Conservation (phyloP, 1,284 basidiomycete species). For the Cutaneotrichosporon spelunceum region DNA sequence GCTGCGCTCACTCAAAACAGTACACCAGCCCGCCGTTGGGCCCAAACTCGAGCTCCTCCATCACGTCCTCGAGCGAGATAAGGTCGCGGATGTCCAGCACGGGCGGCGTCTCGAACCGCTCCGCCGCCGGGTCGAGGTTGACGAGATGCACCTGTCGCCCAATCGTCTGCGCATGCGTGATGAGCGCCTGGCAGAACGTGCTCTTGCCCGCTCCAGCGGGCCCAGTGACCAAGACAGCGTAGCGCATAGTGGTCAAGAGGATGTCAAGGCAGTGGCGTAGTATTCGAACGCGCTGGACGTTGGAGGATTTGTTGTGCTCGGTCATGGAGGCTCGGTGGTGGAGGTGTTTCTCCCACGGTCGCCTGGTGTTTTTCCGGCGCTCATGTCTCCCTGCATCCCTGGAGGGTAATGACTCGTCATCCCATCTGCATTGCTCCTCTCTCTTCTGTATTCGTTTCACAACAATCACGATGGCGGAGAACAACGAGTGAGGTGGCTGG, state of each 20-base stretch:
- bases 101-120: conserved; percentile 89
- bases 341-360: background rate
- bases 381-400: background rate
- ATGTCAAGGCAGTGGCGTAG: background rate
- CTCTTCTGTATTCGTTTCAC: background rate
- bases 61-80: conserved; percentile 90
- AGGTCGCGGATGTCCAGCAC: conserved; percentile 92
- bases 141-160: conserved; percentile 87
- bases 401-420: too few species aligned
- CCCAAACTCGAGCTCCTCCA: conserved; percentile 91
- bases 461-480: background rate
- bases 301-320: background rate
- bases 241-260: conserved; percentile 65
- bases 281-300: too few species aligned
- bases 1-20: conserved; percentile 98
- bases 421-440: background rate
- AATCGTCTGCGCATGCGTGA: conserved; percentile 83
- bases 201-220: conserved; percentile 98
- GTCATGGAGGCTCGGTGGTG: background rate
- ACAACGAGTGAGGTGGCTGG: conserved; percentile 11
- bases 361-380: background rate
- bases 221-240: conserved; percentile 68
- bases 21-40: conserved; percentile 97
- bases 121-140: conserved; percentile 95
- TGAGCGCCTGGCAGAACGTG: conserved; percentile 83